These are phyloP conservation scores for Colletotrichum graminicola DNA, from an alignment of 2,329 filamentous ascomycete species.

Conservation along the genomic window DNA sequence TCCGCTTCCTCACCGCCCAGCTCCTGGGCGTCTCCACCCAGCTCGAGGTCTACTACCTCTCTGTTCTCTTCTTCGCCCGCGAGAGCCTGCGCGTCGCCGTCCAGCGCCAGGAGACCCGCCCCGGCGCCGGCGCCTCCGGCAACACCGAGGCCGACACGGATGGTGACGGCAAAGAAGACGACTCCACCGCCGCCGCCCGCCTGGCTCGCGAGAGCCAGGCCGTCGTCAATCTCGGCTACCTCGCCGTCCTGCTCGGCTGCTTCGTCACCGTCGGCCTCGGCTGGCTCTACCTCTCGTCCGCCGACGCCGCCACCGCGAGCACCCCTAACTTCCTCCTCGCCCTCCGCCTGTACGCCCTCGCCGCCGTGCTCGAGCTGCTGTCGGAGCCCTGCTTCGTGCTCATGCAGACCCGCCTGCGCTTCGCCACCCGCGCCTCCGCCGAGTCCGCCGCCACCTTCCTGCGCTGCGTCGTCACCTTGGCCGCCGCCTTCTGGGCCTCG, in stretches of 20 bases:
- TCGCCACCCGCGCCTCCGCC: slow-evolving; percentile 82
- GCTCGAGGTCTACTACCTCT: slow-evolving; percentile 92
- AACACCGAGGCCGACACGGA: accelerated
- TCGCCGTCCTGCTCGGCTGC: slow-evolving; percentile 78
- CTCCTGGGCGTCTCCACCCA: slow-evolving; percentile 89
- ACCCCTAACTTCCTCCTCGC: slow-evolving; percentile 73
- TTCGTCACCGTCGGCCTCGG: slow-evolving; percentile 74
- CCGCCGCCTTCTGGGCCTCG: slow-evolving; percentile 74
- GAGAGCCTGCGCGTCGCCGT: slow-evolving; percentile 93
- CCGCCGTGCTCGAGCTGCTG: slow-evolving; percentile 78
- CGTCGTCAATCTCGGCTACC: slow-evolving; percentile 88
- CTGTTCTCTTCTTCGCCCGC: slow-evolving; percentile 92
- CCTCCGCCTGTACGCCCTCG: slow-evolving; percentile 67
- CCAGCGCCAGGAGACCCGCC: slow-evolving; percentile 72
- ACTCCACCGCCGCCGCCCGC: slow-evolving; percentile 45
- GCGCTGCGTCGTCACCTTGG: slow-evolving; percentile 82
- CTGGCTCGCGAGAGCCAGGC: slow-evolving; percentile 70
- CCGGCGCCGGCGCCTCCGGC: not conserved
- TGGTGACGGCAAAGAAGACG: slow-evolving; percentile 34
- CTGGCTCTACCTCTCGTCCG: slow-evolving; percentile 72
- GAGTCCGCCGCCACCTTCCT: slow-evolving; percentile 86
- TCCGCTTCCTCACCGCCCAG: slow-evolving; percentile 88
- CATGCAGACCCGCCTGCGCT: slow-evolving; percentile 83
- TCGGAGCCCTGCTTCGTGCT: slow-evolving; percentile 92
- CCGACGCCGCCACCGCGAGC: slow-evolving; percentile 59